These are phyloP conservation scores for Tulasnella sp. DNA, from an alignment of 768 basidiomycete genomes.

Conservation along the genomic window DNA sequence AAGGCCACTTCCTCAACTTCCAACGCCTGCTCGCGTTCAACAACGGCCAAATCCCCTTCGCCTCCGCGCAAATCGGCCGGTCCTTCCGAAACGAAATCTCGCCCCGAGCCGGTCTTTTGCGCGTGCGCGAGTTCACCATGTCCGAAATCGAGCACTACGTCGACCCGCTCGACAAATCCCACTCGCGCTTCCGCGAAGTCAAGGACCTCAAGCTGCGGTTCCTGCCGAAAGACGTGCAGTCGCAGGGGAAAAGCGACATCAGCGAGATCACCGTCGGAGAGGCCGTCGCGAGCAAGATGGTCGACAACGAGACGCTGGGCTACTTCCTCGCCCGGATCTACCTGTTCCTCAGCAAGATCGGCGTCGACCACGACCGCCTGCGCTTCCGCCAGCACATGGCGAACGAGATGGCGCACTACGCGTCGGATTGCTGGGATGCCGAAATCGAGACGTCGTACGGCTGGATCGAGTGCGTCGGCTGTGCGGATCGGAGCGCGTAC, in stretches of 20 bases:
- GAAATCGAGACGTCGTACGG: conserved; percentile 92
- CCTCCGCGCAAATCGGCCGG: conserved; percentile 94
- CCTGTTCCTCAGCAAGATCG: conserved; percentile 87
- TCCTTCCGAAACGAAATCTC: conserved; percentile 99
- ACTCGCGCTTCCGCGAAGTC: conserved; percentile 80
- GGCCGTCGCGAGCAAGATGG: conserved; percentile 80
- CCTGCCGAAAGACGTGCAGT: conserved; percentile 83
- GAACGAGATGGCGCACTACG: conserved; percentile 99
- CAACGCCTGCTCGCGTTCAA: conserved; percentile 96
- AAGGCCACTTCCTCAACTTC: conserved; percentile 99
- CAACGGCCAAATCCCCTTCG: conserved; percentile 94
- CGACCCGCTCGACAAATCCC: conserved; percentile 89
- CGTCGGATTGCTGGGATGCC: conserved; percentile 99
- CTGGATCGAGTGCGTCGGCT: conserved; percentile 99
- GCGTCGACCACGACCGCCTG: conserved; percentile 78
- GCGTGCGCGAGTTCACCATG: conserved; percentile 99
- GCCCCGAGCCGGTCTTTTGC: conserved; percentile 91
- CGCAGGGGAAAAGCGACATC: conserved; percentile 67
- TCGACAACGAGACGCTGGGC: conserved; percentile 96
- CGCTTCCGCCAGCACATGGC: conserved; percentile 98
- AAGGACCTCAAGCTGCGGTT: conserved; percentile 73
- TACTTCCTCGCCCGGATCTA: conserved; percentile 95
- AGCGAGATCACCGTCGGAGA: conserved; percentile 78
- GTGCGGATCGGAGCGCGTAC: conserved; percentile 97
- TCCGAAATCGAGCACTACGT: conserved; percentile 99